Evolutionary conservation across 2,329 filamentous ascomycete species (phyloP), one percentile per base, ranked within the genome.

Genomic region (Orbilia quercus): DNA sequence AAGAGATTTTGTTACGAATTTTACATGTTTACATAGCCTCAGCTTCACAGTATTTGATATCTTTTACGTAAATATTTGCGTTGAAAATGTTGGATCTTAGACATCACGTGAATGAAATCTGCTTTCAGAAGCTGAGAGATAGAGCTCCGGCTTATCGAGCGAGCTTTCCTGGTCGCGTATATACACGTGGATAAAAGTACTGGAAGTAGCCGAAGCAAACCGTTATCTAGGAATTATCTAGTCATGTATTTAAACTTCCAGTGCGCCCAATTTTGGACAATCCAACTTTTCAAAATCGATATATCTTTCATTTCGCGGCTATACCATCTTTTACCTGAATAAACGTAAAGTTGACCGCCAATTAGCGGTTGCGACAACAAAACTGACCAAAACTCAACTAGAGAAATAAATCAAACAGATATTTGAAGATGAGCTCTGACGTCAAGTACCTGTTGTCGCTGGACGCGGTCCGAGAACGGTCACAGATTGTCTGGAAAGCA

Each of bases 361-460:
- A n/a, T n/a, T n/a, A n/a, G n/a, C 44, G 20, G 9, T 31, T 9
- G 28, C 4, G 28, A 31, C 4, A 31, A 31, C 4, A 31, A 31
- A 31, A 31, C 42, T 16, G 20, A 7, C 20, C 11, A 50, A 50
- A 14, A 5, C 28, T 31, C n/a, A 31, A 31, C 28, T 9, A 9
- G 5, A 9, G 28, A 31, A 28, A 50, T 6, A 50, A 28, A 28
- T 2, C 45, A 12, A 20, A 57, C 31, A 31, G 9, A 31, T 9
- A n/a, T n/a, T 7, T 16, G 7, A 42, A 16, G 14, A 58, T 59
- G 42, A 53, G 25, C 44, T 16, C 54, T 18, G 62, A 78, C 23
- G 91, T 90, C 28, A 92, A 89, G 75, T 98, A 98, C 81, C 86
- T 99, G 78, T 88, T 91, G 79, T 97, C 92, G 82, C 88, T 98